These are phyloP conservation scores for Gilbertella persicaria DNA, from an alignment of 371 early-diverging fungal species.

Conservation along the genomic window DNA sequence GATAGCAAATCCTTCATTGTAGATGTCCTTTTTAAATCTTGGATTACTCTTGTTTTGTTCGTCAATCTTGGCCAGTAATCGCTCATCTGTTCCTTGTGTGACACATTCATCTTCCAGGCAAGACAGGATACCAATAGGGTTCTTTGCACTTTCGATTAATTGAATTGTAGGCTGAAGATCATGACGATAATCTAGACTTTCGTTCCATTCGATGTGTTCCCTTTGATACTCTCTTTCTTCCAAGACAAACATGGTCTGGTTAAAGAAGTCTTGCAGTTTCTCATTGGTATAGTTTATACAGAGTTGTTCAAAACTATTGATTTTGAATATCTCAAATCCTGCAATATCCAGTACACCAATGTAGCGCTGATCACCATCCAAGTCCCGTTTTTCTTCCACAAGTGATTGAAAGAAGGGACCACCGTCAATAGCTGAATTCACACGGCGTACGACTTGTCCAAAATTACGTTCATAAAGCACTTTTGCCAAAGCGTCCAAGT, in stretches of 20 bases:
- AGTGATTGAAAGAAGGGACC: not conserved
- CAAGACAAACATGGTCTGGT: constrained; percentile 99
- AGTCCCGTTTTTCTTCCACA: constrained; percentile 37
- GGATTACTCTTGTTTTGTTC: constrained; percentile 14
- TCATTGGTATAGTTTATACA: constrained; percentile 99
- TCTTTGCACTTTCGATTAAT: constrained; percentile 90
- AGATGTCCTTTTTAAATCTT: constrained; percentile 85
- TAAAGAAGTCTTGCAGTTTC: constrained; percentile 99
- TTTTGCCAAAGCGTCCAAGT: constrained; percentile 95
- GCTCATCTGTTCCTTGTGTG: constrained; percentile 96
- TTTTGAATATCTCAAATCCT: constrained; percentile 99
- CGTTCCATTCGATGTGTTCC: constrained; percentile 99
- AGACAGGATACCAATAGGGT: constrained; percentile 97
- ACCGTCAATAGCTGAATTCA: constrained; percentile 88
- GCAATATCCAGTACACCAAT: constrained; percentile 99
- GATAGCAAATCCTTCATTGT: constrained; percentile 91
- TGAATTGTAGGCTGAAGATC: constrained; percentile 99
- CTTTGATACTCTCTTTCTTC: constrained; percentile 99
- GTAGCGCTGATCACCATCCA: constrained; percentile 55
- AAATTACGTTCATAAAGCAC: constrained; percentile 98
- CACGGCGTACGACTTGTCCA: constrained; percentile 84
- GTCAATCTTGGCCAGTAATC: constrained; percentile 92
- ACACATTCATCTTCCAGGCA: constrained; percentile 99
- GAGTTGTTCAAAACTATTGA: constrained; percentile 98
- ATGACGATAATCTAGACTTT: constrained; percentile 99